phyloP scores from a whole-genome alignment of 2,329 filamentous ascomycete species.

The Verticillium alfalfae region DNA sequence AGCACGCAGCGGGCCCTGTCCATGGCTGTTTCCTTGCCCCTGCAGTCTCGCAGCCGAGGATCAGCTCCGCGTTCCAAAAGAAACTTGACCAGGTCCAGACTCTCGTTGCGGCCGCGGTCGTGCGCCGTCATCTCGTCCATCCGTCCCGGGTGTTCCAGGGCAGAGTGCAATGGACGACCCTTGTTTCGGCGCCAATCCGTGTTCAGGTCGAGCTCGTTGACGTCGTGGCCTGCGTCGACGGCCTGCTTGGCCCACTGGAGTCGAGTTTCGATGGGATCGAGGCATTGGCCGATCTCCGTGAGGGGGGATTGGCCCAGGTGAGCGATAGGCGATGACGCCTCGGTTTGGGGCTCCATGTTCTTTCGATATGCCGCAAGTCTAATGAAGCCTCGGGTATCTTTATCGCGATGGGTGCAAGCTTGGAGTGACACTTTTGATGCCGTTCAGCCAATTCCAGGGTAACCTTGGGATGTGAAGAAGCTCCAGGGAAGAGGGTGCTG shows the following conservation, averaged over 20 bases:
- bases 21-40: background rate
- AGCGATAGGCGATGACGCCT: background rate
- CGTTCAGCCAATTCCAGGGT: too few species aligned
- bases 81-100: background rate
- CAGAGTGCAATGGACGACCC: background rate
- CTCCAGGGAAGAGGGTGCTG: background rate
- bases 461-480: background rate
- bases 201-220: background rate
- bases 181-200: background rate
- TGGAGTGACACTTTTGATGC: too few species aligned
- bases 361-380: too few species aligned
- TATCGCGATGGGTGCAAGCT: too few species aligned
- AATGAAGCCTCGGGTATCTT: too few species aligned
- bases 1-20: background rate
- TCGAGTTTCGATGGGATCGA: background rate
- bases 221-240: background rate
- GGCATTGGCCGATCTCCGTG: background rate
- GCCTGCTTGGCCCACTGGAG: background rate
- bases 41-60: background rate
- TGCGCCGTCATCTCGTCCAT: background rate
- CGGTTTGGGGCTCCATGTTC: background rate
- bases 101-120: background rate
- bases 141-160: background rate
- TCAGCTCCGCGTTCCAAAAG: background rate
- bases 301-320: background rate